Conservation (phyloP, 2,329 filamentous ascomycete species). For the Teratosphaeria zuluensis region DNA sequence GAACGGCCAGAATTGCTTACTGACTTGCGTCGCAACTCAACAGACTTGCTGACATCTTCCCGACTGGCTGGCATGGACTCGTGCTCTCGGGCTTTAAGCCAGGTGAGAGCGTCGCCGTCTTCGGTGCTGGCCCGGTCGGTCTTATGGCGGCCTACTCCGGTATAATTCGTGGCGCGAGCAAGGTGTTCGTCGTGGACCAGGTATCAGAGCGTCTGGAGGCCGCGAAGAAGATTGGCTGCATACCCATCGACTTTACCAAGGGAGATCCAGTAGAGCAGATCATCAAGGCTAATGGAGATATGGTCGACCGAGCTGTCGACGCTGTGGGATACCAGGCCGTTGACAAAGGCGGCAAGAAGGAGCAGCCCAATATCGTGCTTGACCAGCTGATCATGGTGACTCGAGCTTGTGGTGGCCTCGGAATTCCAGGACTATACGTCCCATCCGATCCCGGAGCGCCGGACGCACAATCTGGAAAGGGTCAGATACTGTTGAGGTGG, state of each 20-base stretch:
- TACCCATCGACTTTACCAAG: conserved; percentile 51
- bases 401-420: conserved; percentile 50
- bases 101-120: conserved; percentile 55
- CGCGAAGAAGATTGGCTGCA: conserved; percentile 53
- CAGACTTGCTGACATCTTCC: conserved; percentile 39
- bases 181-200: conserved; percentile 54
- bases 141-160: conserved; percentile 58
- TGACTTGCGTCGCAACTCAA: not conserved
- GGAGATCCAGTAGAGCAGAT: conserved; percentile 53
- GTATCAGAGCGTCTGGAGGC: conserved; percentile 50
- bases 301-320: conserved; percentile 57
- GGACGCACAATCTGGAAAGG: conserved; percentile 51
- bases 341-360: conserved; percentile 44
- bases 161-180: conserved; percentile 49
- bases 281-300: conserved; percentile 47
- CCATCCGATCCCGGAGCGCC: conserved; percentile 53
- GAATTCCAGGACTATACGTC: conserved; percentile 35
- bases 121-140: conserved; percentile 52
- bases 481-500: conserved; percentile 42
- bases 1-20: not conserved
- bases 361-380: conserved; percentile 53
- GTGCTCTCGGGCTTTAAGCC: conserved; percentile 49
- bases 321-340: conserved; percentile 58
- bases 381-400: conserved; percentile 57
- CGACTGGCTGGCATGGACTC: conserved; percentile 48